These are phyloP conservation scores for Grosmannia serpens DNA, from an alignment of 2,329 filamentous ascomycete species.

Conservation along the genomic window DNA sequence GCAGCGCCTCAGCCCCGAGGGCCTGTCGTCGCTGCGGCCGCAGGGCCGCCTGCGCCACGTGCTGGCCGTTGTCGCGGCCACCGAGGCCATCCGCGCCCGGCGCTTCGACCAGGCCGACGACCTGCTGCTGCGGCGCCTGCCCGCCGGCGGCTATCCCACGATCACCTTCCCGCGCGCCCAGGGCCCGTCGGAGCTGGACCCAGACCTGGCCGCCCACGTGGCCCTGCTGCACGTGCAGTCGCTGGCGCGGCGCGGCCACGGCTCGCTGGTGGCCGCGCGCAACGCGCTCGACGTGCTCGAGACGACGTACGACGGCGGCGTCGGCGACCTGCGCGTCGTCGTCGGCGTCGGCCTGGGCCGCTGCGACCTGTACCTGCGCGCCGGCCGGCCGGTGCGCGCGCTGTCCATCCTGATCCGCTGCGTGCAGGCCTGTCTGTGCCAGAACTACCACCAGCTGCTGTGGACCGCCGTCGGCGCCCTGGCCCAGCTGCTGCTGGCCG, in stretches of 20 bases:
- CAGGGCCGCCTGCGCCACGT: constrained; percentile 7
- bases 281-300: constrained; percentile 27
- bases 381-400: constrained; percentile 58
- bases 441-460: constrained; percentile 55
- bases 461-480: constrained; percentile 63
- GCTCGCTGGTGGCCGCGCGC: constrained; percentile 12
- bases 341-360: constrained; percentile 59
- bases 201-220: constrained; percentile 38
- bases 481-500: constrained; percentile 54
- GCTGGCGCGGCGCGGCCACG: constrained; percentile 27
- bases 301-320: constrained; percentile 11
- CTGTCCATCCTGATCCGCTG: constrained; percentile 70
- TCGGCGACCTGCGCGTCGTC: constrained; percentile 43
- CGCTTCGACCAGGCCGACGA: constrained; percentile 10
- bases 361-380: constrained; percentile 54
- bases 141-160: constrained; percentile 7
- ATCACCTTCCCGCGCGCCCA: not conserved
- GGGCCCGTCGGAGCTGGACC: constrained; percentile 32
- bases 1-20: constrained; percentile 22
- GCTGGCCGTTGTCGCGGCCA: constrained; percentile 6
- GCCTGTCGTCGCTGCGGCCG: constrained; percentile 8
- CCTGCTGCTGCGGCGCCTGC: constrained; percentile 8
- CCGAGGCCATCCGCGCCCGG: constrained; percentile 7
- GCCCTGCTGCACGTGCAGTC: constrained; percentile 42
- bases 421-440: constrained; percentile 59